Evolutionary conservation across 345 rosid genomes (phyloP).

Genomic region (Jatropha curcas): DNA sequence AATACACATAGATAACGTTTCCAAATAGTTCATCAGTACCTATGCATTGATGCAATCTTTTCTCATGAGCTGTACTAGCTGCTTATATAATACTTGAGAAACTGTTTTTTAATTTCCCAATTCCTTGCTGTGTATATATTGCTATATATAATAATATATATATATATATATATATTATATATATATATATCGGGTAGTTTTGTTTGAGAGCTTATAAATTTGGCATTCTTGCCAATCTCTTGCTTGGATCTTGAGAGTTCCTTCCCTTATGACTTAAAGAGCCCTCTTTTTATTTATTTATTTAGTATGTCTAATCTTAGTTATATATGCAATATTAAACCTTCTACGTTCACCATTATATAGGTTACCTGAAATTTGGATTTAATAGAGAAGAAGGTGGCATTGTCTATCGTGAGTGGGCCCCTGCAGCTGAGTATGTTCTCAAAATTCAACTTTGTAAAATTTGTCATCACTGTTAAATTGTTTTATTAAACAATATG

Average conservation of each 20-base stretch:
- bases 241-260: background rate
- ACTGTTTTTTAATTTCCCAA: background rate
- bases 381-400: constrained; percentile 59
- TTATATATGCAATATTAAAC: background rate
- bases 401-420: constrained; percentile 78
- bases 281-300: background rate
- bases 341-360: constrained; percentile 17
- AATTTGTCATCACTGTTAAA: constrained; percentile 7
- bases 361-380: constrained; percentile 75
- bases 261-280: background rate
- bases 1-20: background rate
- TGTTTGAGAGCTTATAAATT: background rate
- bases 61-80: background rate
- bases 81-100: background rate
- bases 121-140: background rate
- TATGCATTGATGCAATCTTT: background rate
- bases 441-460: constrained; percentile 4
- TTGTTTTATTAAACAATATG: constrained; percentile 13
- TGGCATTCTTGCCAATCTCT: background rate
- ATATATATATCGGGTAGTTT: no score
- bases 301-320: background rate
- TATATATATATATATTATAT: no score
- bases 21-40: background rate
- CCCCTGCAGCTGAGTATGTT: constrained; percentile 79
- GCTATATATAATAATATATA: no score